Evolutionary conservation across 1,284 basidiomycete species (phyloP).

Genomic region (Papiliotrema nemorosa): DNA sequence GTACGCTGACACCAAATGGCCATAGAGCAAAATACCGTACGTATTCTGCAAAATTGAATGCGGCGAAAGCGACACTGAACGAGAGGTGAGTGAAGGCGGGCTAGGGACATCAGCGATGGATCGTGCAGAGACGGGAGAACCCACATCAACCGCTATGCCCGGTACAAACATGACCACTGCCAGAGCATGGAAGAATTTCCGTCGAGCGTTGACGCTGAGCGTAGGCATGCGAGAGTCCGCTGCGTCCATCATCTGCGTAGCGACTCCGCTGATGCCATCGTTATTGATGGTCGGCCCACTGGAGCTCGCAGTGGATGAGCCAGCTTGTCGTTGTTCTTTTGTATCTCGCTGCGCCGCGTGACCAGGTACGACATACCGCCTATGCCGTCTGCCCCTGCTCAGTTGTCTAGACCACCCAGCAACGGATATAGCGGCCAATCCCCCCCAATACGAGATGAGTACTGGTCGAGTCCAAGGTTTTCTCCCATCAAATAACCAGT

Average conservation of each 20-base stretch:
- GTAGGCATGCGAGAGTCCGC: slow-evolving; percentile 86
- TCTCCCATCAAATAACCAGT: slow-evolving; percentile 70
- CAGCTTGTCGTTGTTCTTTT: too few species aligned
- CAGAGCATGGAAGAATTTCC: slow-evolving; percentile 96
- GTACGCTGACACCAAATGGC: slow-evolving; percentile 88
- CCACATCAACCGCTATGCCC: slow-evolving; percentile 84
- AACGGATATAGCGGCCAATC: slow-evolving; percentile 74
- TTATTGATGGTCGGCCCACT: too few species aligned
- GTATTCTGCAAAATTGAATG: slow-evolving; percentile 95
- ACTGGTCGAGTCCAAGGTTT: slow-evolving; percentile 77
- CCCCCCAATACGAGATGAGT: slow-evolving; percentile 80
- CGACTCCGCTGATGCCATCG: slow-evolving; percentile 42
- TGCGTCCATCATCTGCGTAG: slow-evolving; percentile 78
- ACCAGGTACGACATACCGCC: slow-evolving; percentile 34
- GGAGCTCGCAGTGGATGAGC: too few species aligned
- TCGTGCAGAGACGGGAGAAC: slow-evolving; percentile 44
- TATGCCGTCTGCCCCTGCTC: slow-evolving; percentile 65
- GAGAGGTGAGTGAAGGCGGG: slow-evolving; percentile 94
- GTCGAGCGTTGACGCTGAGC: slow-evolving; percentile 83
- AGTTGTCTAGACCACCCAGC: slow-evolving; percentile 90
- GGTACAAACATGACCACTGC: slow-evolving; percentile 96
- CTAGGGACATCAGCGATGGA: slow-evolving; percentile 50
- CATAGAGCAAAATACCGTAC: slow-evolving; percentile 97
- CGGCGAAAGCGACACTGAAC: slow-evolving; percentile 86
- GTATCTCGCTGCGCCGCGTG: not conserved